Evolutionary conservation across 176 grass and related monocot genomes (phyloP), one percentile per base, ranked within the genome.

Genomic region (Eremochloa ophiuroides): DNA sequence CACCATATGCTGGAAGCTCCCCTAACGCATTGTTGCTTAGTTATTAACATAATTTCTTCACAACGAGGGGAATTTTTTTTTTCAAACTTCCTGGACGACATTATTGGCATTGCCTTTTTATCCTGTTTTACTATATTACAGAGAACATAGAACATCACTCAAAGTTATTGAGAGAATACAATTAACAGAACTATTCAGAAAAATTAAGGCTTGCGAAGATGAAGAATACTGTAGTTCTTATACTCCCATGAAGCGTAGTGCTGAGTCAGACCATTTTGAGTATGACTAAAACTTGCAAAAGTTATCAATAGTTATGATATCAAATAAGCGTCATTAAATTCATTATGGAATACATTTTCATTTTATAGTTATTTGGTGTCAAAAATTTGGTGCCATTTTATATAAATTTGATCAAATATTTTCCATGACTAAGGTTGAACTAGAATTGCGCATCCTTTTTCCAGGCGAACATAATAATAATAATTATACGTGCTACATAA

Each of bases 1-100:
- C 80, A 83, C 55, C 43, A 34, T 80, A 51, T 85, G 53, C 71
- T 76, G 71, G 77, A 85, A 81, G 34, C 71, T 29, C 63, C 55
- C 42, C 71, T 81, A 89, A 64, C 77, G 16, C 43, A 81, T 71
- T 76, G 55, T 6, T 76, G 7, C 42, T 80, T 85, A 81, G n/a
- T 18, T 62, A 75, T 62, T 43, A 60, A 51, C n/a, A 47, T 28
- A 51, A 53, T 77, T 81, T 56, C 76, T 44, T n/a, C 41, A 17
- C 1, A 7, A 3, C 2, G 7, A 43, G 15, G 28, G 11, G 12
- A 53, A 62, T 63, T 34, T 62, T 65, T 81, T 23, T 10, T 72
- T 77, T 37, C 18, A 23, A 23, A 2, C 55, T 58, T 15, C 65
- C 56, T 9, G 34, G 28, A 28, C 59, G 44, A n/a, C 13, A 83